Conservation (phyloP, 2,329 filamentous ascomycete genomes). For the Penicillium sp. region DNA sequence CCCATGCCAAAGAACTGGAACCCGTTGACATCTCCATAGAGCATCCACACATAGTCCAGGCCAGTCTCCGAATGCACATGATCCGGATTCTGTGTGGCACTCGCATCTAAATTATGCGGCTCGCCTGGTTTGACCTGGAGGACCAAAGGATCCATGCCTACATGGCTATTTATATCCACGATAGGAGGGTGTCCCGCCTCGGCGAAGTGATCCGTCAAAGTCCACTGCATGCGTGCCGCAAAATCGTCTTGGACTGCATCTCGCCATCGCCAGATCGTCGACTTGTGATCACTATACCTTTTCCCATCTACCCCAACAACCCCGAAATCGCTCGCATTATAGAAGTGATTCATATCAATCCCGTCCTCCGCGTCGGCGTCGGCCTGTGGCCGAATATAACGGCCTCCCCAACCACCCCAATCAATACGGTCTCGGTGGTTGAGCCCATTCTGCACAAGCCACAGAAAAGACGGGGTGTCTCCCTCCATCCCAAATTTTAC, state of each 20-base stretch:
- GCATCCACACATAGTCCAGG: constrained; percentile 2
- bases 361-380: constrained; percentile 5
- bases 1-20: background rate
- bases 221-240: constrained; percentile 54
- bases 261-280: constrained; percentile 58
- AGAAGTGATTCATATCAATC: constrained; percentile 27
- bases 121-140: background rate
- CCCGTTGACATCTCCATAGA: background rate
- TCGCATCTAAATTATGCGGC: background rate
- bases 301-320: constrained; percentile 39
- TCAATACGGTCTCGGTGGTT: constrained; percentile 42
- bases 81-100: background rate
- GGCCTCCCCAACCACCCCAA: constrained; percentile 49
- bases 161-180: background rate
- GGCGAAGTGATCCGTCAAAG: constrained; percentile 24
- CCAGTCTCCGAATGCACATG: background rate
- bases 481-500: constrained; percentile 58
- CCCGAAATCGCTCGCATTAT: constrained; percentile 36
- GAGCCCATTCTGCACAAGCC: constrained; percentile 48
- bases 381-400: constrained; percentile 32
- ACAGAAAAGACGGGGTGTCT: constrained; percentile 48
- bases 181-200: constrained; percentile 20
- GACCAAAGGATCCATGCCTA: background rate
- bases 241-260: constrained; percentile 57
- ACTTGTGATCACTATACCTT: constrained; percentile 45